These are phyloP conservation scores for Agapanthus africanus DNA, from an alignment of 106 monocot genomes.

Conservation along the genomic window DNA sequence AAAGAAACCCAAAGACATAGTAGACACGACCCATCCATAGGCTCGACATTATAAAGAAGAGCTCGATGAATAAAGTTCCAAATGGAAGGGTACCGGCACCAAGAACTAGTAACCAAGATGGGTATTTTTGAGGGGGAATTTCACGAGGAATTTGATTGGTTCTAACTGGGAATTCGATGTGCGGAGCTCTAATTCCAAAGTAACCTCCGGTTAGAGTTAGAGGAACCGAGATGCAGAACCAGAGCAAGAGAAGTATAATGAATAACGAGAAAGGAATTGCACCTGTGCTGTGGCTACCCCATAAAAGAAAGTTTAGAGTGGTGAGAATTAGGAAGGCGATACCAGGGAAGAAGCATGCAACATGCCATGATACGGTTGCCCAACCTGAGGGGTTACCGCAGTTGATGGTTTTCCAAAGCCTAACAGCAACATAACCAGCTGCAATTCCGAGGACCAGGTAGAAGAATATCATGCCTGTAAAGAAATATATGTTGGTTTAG, in stretches of 20 bases:
- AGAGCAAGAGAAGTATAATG: conserved; percentile 26
- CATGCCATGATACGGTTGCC: conserved; percentile 34
- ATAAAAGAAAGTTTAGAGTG: conserved; percentile 38
- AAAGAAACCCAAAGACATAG: conserved; percentile 54
- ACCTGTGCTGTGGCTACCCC: conserved; percentile 46
- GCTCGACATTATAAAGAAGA: conserved; percentile 59
- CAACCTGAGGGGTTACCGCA: conserved; percentile 35
- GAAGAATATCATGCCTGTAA: conserved; percentile 43
- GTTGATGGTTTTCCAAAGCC: conserved; percentile 41
- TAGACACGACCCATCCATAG: conserved; percentile 54
- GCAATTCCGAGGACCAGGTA: conserved; percentile 34
- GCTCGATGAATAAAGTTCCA: conserved; percentile 55
- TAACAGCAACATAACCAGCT: conserved; percentile 34
- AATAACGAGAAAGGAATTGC: conserved; percentile 37
- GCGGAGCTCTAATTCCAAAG: conserved; percentile 25
- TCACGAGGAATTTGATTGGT: conserved; percentile 46
- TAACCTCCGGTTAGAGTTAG: conserved; percentile 39
- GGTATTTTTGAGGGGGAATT: conserved; percentile 38
- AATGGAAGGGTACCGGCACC: conserved; percentile 48
- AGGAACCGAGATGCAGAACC: conserved; percentile 48
- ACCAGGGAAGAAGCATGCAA: conserved; percentile 45
- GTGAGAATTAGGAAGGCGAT: conserved; percentile 33
- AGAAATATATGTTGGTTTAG: background rate
- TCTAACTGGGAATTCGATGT: conserved; percentile 41
- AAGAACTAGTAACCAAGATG: conserved; percentile 46